phyloP scores from a whole-genome alignment of 306 rosid species.

The Medicago ruthenica region DNA sequence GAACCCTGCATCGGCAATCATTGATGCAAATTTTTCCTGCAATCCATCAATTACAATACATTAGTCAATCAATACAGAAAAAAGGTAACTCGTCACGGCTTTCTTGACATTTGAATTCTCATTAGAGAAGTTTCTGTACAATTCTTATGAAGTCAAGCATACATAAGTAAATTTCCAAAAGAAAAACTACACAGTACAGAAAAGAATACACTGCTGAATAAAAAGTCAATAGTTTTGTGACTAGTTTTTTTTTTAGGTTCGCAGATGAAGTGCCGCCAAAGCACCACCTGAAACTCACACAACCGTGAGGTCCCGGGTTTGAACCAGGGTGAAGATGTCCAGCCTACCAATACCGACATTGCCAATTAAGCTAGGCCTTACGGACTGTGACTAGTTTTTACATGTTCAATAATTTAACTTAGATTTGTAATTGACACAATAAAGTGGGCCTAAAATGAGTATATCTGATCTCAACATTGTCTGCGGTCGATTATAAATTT shows the following conservation, averaged over 20 bases:
- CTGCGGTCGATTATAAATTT: no score
- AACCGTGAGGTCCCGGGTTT: no score
- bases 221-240: slow-evolving; percentile 1
- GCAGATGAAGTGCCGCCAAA: no score
- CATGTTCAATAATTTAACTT: background rate
- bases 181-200: slow-evolving; percentile 19
- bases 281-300: no score
- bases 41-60: slow-evolving; percentile 42
- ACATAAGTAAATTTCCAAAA: background rate
- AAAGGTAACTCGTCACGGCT: slow-evolving; percentile 17
- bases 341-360: no score
- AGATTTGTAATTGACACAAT: slow-evolving; percentile 19
- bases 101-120: slow-evolving; percentile 19
- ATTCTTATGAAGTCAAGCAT: slow-evolving; percentile 21
- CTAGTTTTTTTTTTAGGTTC: background rate
- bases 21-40: slow-evolving; percentile 84
- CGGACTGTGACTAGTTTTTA: background rate
- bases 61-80: background rate
- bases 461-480: background rate
- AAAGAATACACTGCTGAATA: slow-evolving; percentile 15
- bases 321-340: no score
- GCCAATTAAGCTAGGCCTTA: no score
- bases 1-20: slow-evolving; percentile 89
- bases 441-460: slow-evolving; percentile 10
- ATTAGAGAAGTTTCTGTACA: slow-evolving; percentile 23